Evolutionary conservation across 768 basidiomycete species (phyloP).

Genomic region (Neoboletus magnificus): DNA sequence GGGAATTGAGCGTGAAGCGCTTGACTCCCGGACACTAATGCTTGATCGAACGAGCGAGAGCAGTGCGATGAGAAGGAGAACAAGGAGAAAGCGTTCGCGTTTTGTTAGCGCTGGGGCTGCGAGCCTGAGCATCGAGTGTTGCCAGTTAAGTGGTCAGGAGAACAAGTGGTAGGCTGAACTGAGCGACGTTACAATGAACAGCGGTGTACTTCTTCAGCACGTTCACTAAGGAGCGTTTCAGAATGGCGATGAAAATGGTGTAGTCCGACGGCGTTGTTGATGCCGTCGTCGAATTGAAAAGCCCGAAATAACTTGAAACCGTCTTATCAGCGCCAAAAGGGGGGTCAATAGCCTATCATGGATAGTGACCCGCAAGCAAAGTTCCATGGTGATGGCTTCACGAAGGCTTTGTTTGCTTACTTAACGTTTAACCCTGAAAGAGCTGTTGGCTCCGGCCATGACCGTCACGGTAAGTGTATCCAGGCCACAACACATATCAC

Average conservation of each 20-base stretch:
- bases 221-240: not conserved
- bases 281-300: no score
- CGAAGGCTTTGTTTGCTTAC: no score
- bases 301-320: no score
- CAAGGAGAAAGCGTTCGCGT: conserved; percentile 53
- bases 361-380: conserved; percentile 1
- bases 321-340: no score
- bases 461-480: conserved; percentile 78
- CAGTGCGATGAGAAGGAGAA: conserved; percentile 45
- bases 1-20: conserved; percentile 3
- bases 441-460: not conserved
- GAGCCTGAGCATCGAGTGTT: conserved; percentile 19
- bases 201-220: not conserved
- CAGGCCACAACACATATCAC: conserved; percentile 78
- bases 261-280: not conserved
- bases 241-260: no score
- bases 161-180: not conserved
- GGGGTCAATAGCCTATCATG: conserved; percentile 1
- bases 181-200: not conserved
- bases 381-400: no score
- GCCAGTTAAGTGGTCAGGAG: not conserved
- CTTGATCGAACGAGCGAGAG: conserved; percentile 40
- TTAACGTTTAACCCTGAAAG: not conserved
- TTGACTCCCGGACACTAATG: conserved; percentile 3
- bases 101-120: conserved; percentile 44